Percentiles rank a stretch among this genome's conserved stretches.
Conservation (phyloP, 2,329 filamentous ascomycete species). For the Ophiocordyceps polyrhachis-furcata region DNA sequence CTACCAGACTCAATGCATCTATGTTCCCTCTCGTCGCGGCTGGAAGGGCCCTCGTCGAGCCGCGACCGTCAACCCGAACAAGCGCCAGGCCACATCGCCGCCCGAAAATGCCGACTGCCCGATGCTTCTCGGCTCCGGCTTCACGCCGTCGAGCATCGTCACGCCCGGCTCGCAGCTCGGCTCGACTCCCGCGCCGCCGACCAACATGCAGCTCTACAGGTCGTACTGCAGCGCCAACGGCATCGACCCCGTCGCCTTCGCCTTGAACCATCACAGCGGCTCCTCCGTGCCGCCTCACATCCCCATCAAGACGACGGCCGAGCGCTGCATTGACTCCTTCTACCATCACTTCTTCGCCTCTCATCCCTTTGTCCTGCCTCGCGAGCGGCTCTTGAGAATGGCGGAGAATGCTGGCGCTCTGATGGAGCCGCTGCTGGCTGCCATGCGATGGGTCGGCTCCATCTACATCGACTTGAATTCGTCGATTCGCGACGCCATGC, state of each 20-base stretch:
- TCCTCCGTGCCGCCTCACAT: slow-evolving; percentile 5
- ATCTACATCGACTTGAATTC: slow-evolving; percentile 31
- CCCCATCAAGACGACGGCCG: slow-evolving; percentile 19
- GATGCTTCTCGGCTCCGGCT: slow-evolving; percentile 10
- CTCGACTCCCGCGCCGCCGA: slow-evolving; percentile 3
- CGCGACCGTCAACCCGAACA: slow-evolving; percentile 25
- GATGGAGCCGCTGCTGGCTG: slow-evolving; percentile 30
- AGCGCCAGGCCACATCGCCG: slow-evolving; percentile 28
- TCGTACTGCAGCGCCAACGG: slow-evolving; percentile 10
- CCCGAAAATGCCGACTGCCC: slow-evolving; percentile 20
- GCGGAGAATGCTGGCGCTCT: slow-evolving; percentile 26
- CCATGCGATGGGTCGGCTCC: slow-evolving; percentile 37
- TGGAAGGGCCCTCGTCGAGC: slow-evolving; percentile 41
- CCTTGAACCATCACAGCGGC: slow-evolving; percentile 4
- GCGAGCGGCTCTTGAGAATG: slow-evolving; percentile 27
- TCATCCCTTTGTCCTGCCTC: slow-evolving; percentile 39
- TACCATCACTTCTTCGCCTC: slow-evolving; percentile 38
- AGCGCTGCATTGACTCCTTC: slow-evolving; percentile 38
- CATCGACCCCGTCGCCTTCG: slow-evolving; percentile 6
- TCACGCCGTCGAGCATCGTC: slow-evolving; percentile 3
- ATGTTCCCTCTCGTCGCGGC: slow-evolving; percentile 55
- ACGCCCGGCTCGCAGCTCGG: slow-evolving; percentile 7
- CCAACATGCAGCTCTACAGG: slow-evolving; percentile 22
- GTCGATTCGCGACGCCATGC: slow-evolving; percentile 24
- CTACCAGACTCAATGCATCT: slow-evolving; percentile 44